Base-by-base conservation (phyloP, 169 alveolate genomes). In the Plasmodium inui region DNA sequence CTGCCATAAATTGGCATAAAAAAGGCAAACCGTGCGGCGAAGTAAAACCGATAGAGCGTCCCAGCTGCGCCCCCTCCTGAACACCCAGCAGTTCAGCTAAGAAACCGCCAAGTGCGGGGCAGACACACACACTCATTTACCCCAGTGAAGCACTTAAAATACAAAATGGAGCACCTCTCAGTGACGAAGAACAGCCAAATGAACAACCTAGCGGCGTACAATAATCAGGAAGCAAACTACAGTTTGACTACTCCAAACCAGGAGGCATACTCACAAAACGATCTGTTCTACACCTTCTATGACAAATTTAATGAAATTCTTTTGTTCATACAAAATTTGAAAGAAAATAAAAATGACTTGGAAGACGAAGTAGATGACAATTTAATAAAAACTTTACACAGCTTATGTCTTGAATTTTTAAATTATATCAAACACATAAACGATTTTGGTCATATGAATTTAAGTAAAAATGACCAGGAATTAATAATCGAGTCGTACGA, bases 291-390 rank as follows among this genome's bases (percentile, higher is more conserved):
- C 41, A 55, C 84, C 7, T 86, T 86, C 39, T 34, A 76, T 37
- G 72, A 76, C 30, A 86, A 86, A 37, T 86, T 86, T 73, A 78
- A 46, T 46, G 46, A 86, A n/a, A 86, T 86, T 55, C 78, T 86
- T 55, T n/a, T 44, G 67, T 86, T 86, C 74, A 26, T 86, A 55
- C 70, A 86, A 86, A 79, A 86, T 30, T 76, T 79, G 34, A 76
- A 76, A 76, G 88, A 86, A 86, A 86, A 86, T 86, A 86, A 86
- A 76, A 86, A 86, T 46, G 46, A 86, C 67, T 86, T 86, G 80
- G 88, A 86, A 86, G 93, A 86, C 67, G 93, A 86, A 86, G 34
- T 86, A 22, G 93, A 86, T 55, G 93, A 86, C 28, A 79, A 86
- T 78, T 86, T 86, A 86, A 86, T 86, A 76, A 73, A 76, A 78